Conservation (phyloP, 306 rosid species). For the Quercus rubra region DNA sequence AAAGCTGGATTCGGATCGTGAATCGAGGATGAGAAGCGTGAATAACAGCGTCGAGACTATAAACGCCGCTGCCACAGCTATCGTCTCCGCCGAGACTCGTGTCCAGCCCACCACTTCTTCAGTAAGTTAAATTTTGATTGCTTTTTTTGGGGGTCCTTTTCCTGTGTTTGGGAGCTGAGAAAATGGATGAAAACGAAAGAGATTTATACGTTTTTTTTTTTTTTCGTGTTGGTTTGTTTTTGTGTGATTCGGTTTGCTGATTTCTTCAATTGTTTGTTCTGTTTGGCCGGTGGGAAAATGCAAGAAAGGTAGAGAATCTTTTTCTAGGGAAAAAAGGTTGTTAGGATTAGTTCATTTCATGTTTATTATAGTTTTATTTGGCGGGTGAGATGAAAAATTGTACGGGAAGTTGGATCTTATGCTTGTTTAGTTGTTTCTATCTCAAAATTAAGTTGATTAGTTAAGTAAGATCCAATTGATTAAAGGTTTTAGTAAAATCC, state of each 20-base stretch:
- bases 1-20: neutral
- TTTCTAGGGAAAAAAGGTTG: neutral
- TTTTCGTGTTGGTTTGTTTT: neutral
- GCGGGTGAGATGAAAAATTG: conserved; percentile 19
- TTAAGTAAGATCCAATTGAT: neutral
- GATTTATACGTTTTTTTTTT: neutral
- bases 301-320: neutral
- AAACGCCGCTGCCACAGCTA: conserved; percentile 93
- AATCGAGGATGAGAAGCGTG: conserved; percentile 48
- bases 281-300: neutral
- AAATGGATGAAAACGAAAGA: neutral
- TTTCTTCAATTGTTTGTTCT: neutral
- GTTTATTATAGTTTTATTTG: conserved; percentile 24
- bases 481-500: neutral
- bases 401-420: conserved; percentile 36
- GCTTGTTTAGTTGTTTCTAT: neutral
- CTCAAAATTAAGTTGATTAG: neutral
- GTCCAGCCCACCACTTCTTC: conserved; percentile 64
- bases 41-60: conserved; percentile 76
- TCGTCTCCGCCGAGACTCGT: conserved; percentile 80
- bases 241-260: neutral
- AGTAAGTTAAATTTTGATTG: conserved; percentile 30
- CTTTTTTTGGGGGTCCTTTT: neutral
- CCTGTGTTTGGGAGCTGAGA: conserved; percentile 11
- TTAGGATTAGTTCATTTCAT: conserved; percentile 5